Conservation (phyloP, 805 yeast genomes). For the Wickerhamomyces ciferrii region DNA sequence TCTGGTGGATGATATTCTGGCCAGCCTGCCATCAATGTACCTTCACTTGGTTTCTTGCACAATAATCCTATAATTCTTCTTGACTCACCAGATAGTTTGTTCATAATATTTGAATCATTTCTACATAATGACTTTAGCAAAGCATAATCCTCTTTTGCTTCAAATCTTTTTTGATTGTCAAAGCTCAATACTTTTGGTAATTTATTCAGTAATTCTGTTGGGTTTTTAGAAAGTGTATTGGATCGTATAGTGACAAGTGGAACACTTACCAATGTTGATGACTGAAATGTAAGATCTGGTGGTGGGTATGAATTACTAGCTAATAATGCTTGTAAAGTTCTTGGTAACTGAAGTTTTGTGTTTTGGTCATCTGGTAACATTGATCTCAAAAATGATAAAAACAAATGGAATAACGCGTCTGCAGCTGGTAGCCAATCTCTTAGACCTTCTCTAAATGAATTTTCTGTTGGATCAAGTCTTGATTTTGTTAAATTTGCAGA, state of each 20-base stretch:
- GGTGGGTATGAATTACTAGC: constrained; percentile 78
- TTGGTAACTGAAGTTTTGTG: constrained; percentile 52
- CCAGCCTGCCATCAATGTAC: constrained; percentile 38
- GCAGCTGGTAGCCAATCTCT: constrained; percentile 76
- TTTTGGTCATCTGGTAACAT: constrained; percentile 66
- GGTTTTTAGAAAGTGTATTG: constrained; percentile 34
- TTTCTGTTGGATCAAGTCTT: constrained; percentile 15
- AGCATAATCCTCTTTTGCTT: constrained; percentile 74
- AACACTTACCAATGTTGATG: constrained; percentile 40
- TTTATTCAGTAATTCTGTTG: constrained; percentile 55
- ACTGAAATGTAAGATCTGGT: constrained; percentile 29
- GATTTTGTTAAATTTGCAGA: constrained; percentile 19
- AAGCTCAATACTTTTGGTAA: constrained; percentile 58
- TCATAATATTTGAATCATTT: constrained; percentile 47
- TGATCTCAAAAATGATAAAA: constrained; percentile 71
- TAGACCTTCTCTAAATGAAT: constrained; percentile 62
- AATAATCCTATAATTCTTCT: constrained; percentile 43
- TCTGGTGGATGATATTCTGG: constrained; percentile 22
- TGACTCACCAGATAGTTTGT: constrained; percentile 71
- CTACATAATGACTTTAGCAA: constrained; percentile 68
- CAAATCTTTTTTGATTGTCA: constrained; percentile 63
- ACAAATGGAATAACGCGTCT: constrained; percentile 79
- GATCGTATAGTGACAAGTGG: constrained; percentile 57
- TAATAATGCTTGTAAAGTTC: constrained; percentile 57
- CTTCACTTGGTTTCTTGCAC: constrained; percentile 25